Evolutionary conservation across 495 filamentous ascomycete species (phyloP), one percentile per base, ranked within the genome.

Genomic region (Aspergillus egyptiacus): DNA sequence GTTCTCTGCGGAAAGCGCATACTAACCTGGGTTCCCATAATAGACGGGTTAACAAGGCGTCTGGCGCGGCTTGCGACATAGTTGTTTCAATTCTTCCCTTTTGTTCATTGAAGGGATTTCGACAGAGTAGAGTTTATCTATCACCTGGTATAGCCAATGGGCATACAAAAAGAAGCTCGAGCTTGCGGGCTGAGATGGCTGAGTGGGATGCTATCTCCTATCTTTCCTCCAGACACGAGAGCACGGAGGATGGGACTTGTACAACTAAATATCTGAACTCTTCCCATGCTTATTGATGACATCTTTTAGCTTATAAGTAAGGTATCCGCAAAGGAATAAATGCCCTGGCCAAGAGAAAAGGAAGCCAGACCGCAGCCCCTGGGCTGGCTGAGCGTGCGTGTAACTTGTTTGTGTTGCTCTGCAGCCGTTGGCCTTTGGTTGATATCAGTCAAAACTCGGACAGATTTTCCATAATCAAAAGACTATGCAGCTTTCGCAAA

Each of bases 1-100:
- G 5, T n/a, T 30, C 9, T 32, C 23, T 6, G 25, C 31, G 14
- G 14, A 30, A 48, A 41, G n/a, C 20, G 4, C 23, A 37, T 17
- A 69, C 68, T 56, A 7, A 71, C 68, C 56, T 62, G 14, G 64
- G 63, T 48, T 69, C 68, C 68, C 68, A 71, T 23, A 56, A 53
- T 23, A 71, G 51, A 28, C 68, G 62, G 15, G 61, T 65, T 38
- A 71, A n/a, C 24, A 58, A 36, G 15, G 56, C 33, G 13, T 58
- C 56, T 13, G 51, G 42, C 23, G 50, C 43, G 38, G 45, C 36
- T 48, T 35, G 51, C 31, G 56, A 36, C 56, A 58, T 58, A 22
- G n/a, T 50, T 35, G 25, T 33, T 25, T 13, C 18, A 22, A 17
- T n/a, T 41, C n/a, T 42, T 10, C 30, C 11, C 23, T 38, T 15